phyloP scores from a whole-genome alignment of 2,329 filamentous ascomycete genomes.

The Hypoxylon sp. region DNA sequence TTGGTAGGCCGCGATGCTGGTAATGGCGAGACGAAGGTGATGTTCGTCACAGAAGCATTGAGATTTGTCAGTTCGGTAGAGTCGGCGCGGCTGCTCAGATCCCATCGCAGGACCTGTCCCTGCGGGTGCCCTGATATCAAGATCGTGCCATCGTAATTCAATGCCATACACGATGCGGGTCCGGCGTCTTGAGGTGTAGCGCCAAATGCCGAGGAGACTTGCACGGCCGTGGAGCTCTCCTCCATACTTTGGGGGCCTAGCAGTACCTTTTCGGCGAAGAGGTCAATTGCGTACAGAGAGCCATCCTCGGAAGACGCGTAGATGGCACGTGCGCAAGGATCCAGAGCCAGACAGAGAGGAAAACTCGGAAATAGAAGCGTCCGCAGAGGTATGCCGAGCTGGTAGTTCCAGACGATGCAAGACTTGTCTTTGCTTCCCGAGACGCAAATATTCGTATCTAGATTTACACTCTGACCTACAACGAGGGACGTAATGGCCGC shows the following conservation, averaged over 20 bases:
- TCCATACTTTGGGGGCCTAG: conserved; percentile 65
- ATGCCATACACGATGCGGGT: conserved; percentile 72
- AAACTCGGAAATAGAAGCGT: conserved; percentile 83
- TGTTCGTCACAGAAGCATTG: conserved; percentile 84
- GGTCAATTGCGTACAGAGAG: conserved; percentile 81
- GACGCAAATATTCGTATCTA: conserved; percentile 81
- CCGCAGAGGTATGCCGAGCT: conserved; percentile 78
- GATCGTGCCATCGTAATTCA: conserved; percentile 85
- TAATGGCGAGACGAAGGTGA: conserved; percentile 76
- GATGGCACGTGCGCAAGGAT: conserved; percentile 84
- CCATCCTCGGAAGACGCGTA: conserved; percentile 86
- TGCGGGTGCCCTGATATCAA: conserved; percentile 84
- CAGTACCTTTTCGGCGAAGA: conserved; percentile 68
- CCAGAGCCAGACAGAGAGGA: conserved; percentile 79
- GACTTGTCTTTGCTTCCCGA: conserved; percentile 89
- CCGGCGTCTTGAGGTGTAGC: conserved; percentile 73
- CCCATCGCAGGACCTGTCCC: conserved; percentile 85
- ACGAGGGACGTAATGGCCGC: conserved; percentile 75
- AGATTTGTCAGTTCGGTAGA: conserved; percentile 76
- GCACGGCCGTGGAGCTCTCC: conserved; percentile 68
- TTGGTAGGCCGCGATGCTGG: conserved; percentile 61
- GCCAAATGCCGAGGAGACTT: conserved; percentile 65
- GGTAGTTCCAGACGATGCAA: conserved; percentile 93
- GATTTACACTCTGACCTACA: conserved; percentile 73
- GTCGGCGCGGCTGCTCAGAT: conserved; percentile 76